Base-by-base conservation (phyloP, 306 rosid species). In the Malus fusca region DNA sequence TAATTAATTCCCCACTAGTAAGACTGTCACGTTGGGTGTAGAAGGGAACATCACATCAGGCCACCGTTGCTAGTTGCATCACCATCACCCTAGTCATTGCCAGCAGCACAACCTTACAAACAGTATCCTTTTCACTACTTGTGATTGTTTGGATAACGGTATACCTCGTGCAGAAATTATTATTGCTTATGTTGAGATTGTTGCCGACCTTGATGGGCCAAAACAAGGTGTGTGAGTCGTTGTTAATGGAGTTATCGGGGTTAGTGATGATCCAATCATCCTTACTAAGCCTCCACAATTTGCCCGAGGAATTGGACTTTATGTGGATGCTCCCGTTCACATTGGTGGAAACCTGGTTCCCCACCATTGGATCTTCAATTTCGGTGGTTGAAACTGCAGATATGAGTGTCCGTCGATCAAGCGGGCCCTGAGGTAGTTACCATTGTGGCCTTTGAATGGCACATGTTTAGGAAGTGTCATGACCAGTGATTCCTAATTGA, bases 381-480 rank as follows among this genome's bases (percentile, higher is more conserved):
- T 33, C 8, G 1, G 17, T 46, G 53, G 12, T 46, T 46, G 15
- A 12, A 46, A 46, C 53, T 13, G 10, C 9, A 17, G 2, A 2
- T 56, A 78, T 3, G 28, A 65, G 2, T 17, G 3, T 31, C 53
- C 17, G 0, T 30, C 56, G 22, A 10, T 30, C 22, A 35, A 23
- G 0, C 11, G 11, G 11, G 43, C 11, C 0, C 43, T 40, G 11
- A 40, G 43, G 43, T 40, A 40, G 14, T 73, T 68, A 5, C n/a
- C 31, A 13, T 66, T 18, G 2, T 5, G 70, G 43, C 43, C 43
- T 23, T 61, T 79, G 56, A 79, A 79, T 0, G 71, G 70, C 10
- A 79, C 71, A 0, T 66, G 68, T 46, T 68, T 74, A 2, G 83
- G 83, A 26, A 79, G 40, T 17, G 60, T 18, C 22, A 66, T 11